Conservation (phyloP, 2,329 filamentous ascomycete genomes). For the Aphanocladium album region DNA sequence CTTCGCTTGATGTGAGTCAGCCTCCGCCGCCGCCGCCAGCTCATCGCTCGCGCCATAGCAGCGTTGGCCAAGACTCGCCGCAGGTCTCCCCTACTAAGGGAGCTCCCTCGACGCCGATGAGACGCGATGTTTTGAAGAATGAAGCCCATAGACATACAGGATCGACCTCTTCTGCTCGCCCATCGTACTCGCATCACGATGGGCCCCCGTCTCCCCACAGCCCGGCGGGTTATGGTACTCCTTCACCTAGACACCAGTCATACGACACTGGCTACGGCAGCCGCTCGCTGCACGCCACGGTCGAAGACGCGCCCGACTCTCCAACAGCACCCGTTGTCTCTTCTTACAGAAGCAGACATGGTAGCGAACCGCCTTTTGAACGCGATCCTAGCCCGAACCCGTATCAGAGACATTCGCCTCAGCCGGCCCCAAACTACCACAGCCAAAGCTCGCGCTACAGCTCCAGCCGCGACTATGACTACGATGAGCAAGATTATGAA, state of each 20-base stretch:
- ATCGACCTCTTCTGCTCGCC: conserved; percentile 48
- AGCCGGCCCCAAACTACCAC: neutral
- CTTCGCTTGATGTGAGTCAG: conserved; percentile 36
- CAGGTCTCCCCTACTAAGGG: conserved; percentile 36
- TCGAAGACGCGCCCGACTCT: conserved; percentile 59
- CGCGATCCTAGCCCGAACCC: conserved; percentile 10
- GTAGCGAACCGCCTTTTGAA: conserved; percentile 1
- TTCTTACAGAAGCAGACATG: conserved; percentile 4
- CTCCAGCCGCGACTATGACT: neutral
- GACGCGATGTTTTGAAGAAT: conserved; percentile 52
- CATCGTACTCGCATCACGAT: conserved; percentile 48
- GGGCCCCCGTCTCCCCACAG: conserved; percentile 24
- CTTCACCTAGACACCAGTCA: conserved; percentile 43
- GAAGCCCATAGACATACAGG: conserved; percentile 52
- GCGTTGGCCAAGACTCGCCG: conserved; percentile 37
- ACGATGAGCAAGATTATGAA: conserved; percentile 4
- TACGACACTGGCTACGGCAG: conserved; percentile 45
- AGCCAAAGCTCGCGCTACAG: neutral
- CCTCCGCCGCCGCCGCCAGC: conserved; percentile 52
- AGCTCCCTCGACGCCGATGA: conserved; percentile 47
- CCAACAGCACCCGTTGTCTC: conserved; percentile 20
- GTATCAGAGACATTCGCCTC: conserved; percentile 7
- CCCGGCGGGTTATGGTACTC: conserved; percentile 29
- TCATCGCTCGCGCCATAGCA: conserved; percentile 45
- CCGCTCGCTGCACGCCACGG: conserved; percentile 55